Evolutionary conservation across 2,329 filamentous ascomycete genomes (phyloP).

Genomic region (Sporothrix protearum): DNA sequence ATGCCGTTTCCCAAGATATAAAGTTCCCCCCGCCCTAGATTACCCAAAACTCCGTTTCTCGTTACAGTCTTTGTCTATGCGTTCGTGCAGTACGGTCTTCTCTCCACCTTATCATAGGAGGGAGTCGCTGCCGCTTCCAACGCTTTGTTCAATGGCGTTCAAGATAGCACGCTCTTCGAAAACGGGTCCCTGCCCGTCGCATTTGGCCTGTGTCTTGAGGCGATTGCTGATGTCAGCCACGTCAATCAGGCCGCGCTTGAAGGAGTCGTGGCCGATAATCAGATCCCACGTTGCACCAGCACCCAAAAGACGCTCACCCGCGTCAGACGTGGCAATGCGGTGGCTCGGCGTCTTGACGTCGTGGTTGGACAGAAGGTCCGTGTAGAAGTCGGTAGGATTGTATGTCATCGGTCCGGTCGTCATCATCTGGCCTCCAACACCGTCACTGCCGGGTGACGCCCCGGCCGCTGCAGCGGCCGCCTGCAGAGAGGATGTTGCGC

Average conservation of each 20-base stretch:
- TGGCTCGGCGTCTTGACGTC: conserved; percentile 62
- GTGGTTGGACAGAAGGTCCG: conserved; percentile 59
- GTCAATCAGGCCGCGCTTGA: conserved; percentile 73
- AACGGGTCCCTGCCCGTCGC: conserved; percentile 83
- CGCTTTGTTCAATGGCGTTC: conserved; percentile 73
- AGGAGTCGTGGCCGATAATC: conserved; percentile 76
- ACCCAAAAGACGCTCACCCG: conserved; percentile 66
- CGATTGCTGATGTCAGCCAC: conserved; percentile 75
- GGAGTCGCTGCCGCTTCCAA: conserved; percentile 73
- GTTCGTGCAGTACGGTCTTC: background rate
- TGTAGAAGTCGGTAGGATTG: conserved; percentile 69
- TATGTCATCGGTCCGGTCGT: conserved; percentile 67
- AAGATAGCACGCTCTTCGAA: conserved; percentile 75
- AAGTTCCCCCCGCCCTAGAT: background rate
- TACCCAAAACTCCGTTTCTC: conserved; percentile 18
- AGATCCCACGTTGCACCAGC: conserved; percentile 84
- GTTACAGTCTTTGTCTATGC: background rate
- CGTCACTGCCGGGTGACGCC: conserved; percentile 43
- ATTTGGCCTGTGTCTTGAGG: conserved; percentile 70
- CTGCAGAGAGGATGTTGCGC: conserved; percentile 62
- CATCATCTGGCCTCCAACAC: conserved; percentile 44
- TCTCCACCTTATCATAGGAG: conserved; percentile 43
- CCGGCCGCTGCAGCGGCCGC: conserved; percentile 31
- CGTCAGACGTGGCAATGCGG: conserved; percentile 62
- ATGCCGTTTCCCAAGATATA: background rate